Conservation (phyloP, 2,329 filamentous ascomycete species). For the Colletotrichum sp. region DNA sequence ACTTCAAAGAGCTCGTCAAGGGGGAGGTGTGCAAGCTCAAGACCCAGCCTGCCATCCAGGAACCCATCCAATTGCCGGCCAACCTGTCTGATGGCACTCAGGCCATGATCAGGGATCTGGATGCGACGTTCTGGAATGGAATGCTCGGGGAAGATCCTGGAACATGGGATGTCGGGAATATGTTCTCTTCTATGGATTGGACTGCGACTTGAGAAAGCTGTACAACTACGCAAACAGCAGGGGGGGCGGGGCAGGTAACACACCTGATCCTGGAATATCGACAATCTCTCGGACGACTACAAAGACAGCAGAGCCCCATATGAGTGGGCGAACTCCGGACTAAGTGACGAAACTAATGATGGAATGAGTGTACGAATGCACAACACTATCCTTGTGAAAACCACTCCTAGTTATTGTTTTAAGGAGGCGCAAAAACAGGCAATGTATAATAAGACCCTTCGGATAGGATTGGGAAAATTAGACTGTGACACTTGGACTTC, state of each 20-base stretch:
- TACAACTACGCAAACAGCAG: background rate
- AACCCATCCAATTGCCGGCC: constrained; percentile 2
- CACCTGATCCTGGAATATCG: background rate
- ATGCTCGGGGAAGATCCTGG: constrained; percentile 10
- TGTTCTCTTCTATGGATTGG: constrained; percentile 20
- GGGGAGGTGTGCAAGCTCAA: constrained; percentile 6
- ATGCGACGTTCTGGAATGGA: constrained; percentile 24
- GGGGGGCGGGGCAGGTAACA: background rate
- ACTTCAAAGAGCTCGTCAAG: constrained; percentile 21
- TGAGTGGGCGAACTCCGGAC: background rate
- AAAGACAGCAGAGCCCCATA: background rate
- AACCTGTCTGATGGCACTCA: constrained; percentile 24
- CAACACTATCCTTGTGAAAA: background rate
- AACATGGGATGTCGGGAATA: background rate
- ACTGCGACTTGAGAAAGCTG: background rate
- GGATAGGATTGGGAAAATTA: background rate
- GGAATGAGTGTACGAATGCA: background rate
- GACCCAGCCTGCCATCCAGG: background rate
- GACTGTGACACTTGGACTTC: background rate
- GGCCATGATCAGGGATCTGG: constrained; percentile 30
- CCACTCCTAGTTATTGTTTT: background rate
- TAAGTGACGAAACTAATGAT: background rate
- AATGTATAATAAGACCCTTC: background rate
- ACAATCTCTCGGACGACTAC: background rate
- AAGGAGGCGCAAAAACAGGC: background rate